A percentile compares a stretch with the other conserved stretches of the same genome.
Evolutionary conservation across 768 basidiomycete species (phyloP).

Genomic region (Mycena crocata): DNA sequence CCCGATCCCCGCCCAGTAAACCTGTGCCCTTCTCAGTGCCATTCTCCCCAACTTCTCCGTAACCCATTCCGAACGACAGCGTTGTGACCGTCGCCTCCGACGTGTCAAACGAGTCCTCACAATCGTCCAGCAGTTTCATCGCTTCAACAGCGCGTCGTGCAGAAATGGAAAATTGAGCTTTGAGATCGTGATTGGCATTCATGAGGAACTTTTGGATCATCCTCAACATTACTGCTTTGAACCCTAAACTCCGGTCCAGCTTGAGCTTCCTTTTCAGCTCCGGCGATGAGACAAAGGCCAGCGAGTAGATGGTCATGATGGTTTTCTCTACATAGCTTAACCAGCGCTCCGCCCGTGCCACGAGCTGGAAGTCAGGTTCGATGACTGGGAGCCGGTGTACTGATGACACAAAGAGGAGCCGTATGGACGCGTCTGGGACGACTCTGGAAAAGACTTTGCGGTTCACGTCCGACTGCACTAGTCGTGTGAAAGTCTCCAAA

Average conservation of each 20-base stretch:
- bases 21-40: slow-evolving; percentile 79
- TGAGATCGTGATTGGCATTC: slow-evolving; percentile 60
- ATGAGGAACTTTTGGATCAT: slow-evolving; percentile 74
- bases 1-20: slow-evolving; percentile 77
- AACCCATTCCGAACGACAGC: slow-evolving; percentile 88
- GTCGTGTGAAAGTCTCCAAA: slow-evolving; percentile 86
- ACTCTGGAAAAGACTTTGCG: slow-evolving; percentile 75
- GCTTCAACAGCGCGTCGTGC: slow-evolving; percentile 79
- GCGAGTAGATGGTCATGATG: slow-evolving; percentile 85
- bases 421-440: slow-evolving; percentile 68
- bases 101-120: slow-evolving; percentile 78
- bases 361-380: slow-evolving; percentile 78
- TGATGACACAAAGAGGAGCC: slow-evolving; percentile 73
- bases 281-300: slow-evolving; percentile 86
- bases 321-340: slow-evolving; percentile 83
- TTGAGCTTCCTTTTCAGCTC: slow-evolving; percentile 79
- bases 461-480: slow-evolving; percentile 82
- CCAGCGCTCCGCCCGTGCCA: slow-evolving; percentile 75
- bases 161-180: slow-evolving; percentile 63
- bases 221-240: slow-evolving; percentile 76
- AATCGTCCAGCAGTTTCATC: slow-evolving; percentile 83
- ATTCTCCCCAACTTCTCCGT: slow-evolving; percentile 77
- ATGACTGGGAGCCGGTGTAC: slow-evolving; percentile 87
- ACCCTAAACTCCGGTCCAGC: slow-evolving; percentile 71
- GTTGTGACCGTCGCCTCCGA: slow-evolving; percentile 68